Conservation (phyloP, 306 rosid species). For the Hippophae gyantsensis region DNA sequence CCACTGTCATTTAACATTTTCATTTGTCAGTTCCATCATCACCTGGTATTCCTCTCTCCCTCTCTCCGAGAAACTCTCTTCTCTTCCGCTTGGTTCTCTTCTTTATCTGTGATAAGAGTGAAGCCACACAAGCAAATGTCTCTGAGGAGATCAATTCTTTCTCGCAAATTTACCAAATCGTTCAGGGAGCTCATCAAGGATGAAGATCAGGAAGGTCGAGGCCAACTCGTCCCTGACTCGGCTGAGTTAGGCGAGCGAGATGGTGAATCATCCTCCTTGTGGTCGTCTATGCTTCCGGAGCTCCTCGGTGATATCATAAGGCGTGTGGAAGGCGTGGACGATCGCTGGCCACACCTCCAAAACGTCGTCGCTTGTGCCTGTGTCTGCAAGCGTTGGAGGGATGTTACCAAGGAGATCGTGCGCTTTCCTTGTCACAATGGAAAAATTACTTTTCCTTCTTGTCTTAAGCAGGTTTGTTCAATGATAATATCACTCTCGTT, state of each 20-base stretch:
- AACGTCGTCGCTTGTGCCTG: constrained; percentile 87
- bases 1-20: neutral
- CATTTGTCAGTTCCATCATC: constrained; percentile 9
- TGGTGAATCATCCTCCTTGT: constrained; percentile 20
- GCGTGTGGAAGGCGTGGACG: constrained; percentile 64
- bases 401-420: constrained; percentile 60
- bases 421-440: constrained; percentile 38
- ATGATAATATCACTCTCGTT: neutral
- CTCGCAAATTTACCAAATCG: constrained; percentile 70
- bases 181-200: constrained; percentile 30
- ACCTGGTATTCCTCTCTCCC: neutral
- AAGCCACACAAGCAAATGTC: constrained; percentile 38
- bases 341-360: constrained; percentile 70
- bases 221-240: constrained; percentile 8
- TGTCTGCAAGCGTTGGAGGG: constrained; percentile 93
- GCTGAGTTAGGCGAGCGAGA: constrained; percentile 12
- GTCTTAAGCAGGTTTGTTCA: constrained; percentile 70
- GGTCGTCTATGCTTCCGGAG: constrained; percentile 88
- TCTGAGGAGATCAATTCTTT: constrained; percentile 46
- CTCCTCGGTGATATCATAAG: constrained; percentile 68
- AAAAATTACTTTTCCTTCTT: constrained; percentile 87
- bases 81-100: constrained; percentile 14
- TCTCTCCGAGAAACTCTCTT: neutral
- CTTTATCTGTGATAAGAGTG: constrained; percentile 13
- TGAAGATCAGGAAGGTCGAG: constrained; percentile 6